Conservation (phyloP, 2,329 filamentous ascomycete species). For the Sporothrix sp. region DNA sequence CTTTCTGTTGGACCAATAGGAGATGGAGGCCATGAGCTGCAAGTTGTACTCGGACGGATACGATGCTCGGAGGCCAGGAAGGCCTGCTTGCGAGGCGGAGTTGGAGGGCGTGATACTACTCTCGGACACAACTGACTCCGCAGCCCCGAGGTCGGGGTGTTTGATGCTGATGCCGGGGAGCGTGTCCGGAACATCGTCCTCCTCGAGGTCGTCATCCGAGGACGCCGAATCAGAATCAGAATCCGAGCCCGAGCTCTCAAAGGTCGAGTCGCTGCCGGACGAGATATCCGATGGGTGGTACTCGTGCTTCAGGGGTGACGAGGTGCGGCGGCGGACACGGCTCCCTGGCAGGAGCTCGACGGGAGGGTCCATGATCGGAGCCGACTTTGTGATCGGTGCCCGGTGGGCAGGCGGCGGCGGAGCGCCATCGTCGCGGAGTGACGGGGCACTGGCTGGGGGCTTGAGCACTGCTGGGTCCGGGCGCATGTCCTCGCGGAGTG, state of each 20-base stretch:
- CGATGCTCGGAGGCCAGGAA: conserved; percentile 47
- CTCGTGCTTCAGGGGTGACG: conserved; percentile 93
- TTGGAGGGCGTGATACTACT: conserved; percentile 68
- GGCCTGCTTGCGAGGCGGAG: conserved; percentile 63
- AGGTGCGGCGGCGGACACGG: conserved; percentile 59
- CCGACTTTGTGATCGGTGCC: conserved; percentile 31
- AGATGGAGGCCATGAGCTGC: conserved; percentile 45
- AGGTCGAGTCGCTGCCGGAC: conserved; percentile 51
- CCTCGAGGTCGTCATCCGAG: conserved; percentile 49
- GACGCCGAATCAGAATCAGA: conserved; percentile 35
- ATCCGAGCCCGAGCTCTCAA: conserved; percentile 46
- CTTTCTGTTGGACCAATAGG: conserved; percentile 51
- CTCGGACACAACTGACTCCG: conserved; percentile 36
- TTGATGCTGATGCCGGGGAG: conserved; percentile 49
- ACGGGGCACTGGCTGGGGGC: conserved; percentile 25
- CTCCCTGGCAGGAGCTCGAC: conserved; percentile 33
- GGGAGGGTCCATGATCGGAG: conserved; percentile 34
- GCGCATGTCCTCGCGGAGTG: conserved; percentile 30
- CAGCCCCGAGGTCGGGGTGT: conserved; percentile 25
- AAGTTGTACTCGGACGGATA: conserved; percentile 32
- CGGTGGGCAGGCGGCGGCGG: conserved; percentile 47
- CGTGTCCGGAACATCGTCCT: conserved; percentile 49
- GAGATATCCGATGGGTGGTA: conserved; percentile 74
- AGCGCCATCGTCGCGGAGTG: conserved; percentile 43
- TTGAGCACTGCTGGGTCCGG: conserved; percentile 30